These are phyloP conservation scores for Aspergillus sp. DNA, from an alignment of 2,329 filamentous ascomycete genomes.

Conservation along the genomic window DNA sequence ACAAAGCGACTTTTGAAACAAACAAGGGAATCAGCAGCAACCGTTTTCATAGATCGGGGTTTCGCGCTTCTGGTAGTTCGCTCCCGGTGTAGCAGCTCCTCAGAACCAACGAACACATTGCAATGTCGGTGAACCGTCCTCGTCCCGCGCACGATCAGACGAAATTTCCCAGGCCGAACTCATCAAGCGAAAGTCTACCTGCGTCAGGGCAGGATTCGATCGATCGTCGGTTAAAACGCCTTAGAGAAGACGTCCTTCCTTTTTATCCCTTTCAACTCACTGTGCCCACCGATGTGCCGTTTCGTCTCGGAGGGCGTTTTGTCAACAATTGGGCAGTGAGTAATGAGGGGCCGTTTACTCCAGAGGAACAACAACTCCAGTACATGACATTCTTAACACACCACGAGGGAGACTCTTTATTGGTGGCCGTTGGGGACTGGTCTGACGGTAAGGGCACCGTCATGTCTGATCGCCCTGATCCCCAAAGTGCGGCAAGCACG, in stretches of 20 bases:
- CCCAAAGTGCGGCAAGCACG: slow-evolving; percentile 40
- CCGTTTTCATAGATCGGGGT: background rate
- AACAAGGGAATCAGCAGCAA: background rate
- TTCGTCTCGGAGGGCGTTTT: slow-evolving; percentile 42
- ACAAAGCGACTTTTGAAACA: background rate
- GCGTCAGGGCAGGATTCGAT: slow-evolving; percentile 30
- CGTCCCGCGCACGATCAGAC: slow-evolving; percentile 27
- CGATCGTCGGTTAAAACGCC: slow-evolving; percentile 38
- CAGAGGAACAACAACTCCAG: slow-evolving; percentile 58
- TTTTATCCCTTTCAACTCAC: slow-evolving; percentile 47
- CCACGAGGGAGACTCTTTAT: slow-evolving; percentile 53
- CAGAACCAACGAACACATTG: slow-evolving; percentile 23
- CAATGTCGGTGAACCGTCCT: slow-evolving; percentile 41
- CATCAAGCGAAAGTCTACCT: slow-evolving; percentile 18
- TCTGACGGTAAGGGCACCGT: slow-evolving; percentile 50
- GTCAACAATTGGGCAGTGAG: slow-evolving; percentile 49
- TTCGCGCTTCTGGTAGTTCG: background rate
- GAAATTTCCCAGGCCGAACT: slow-evolving; percentile 25
- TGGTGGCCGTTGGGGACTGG: slow-evolving; percentile 56
- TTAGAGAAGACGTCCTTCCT: slow-evolving; percentile 45
- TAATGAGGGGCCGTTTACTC: slow-evolving; percentile 53
- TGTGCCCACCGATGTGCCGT: slow-evolving; percentile 47
- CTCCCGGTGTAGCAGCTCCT: background rate
- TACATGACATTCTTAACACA: slow-evolving; percentile 63
- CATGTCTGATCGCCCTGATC: slow-evolving; percentile 42